Evolutionary conservation across 495 filamentous ascomycete species (phyloP).

Genomic region (Aspergillus bertholletiae): DNA sequence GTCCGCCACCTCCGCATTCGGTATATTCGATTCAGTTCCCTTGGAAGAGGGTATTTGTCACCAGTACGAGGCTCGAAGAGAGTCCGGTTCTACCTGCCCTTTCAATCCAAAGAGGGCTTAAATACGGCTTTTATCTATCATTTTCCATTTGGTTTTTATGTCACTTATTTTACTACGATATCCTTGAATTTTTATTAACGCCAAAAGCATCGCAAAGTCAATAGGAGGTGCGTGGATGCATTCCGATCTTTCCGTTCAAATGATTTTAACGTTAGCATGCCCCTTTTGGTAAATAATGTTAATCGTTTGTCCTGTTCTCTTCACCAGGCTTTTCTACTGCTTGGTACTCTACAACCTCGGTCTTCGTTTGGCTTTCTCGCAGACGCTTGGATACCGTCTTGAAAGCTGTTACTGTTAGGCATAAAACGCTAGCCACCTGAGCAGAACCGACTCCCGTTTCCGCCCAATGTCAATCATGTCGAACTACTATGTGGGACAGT

Average conservation of each 20-base stretch:
- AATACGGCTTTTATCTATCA: background rate
- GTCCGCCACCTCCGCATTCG: background rate
- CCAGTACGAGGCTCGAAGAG: background rate
- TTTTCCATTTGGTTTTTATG: background rate
- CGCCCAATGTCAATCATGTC: slow-evolving; percentile 31
- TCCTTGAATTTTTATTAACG: background rate
- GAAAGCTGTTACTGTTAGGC: slow-evolving; percentile 3
- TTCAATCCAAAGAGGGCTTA: background rate
- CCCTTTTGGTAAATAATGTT: background rate
- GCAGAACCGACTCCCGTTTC: background rate
- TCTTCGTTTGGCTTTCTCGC: background rate
- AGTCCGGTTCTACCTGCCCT: background rate
- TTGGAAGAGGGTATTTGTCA: background rate
- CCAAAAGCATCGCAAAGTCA: background rate
- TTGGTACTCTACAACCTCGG: background rate
- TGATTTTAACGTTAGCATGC: background rate
- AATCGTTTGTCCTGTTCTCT: background rate
- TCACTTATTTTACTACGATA: background rate
- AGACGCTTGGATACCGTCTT: background rate
- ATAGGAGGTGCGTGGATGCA: slow-evolving; percentile 1
- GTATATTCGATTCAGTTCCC: background rate
- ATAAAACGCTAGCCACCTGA: background rate
- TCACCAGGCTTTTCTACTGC: background rate
- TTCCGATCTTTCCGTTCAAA: background rate
- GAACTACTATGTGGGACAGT: slow-evolving; percentile 43